Percentiles rank a stretch among this genome's conserved stretches.
Evolutionary conservation across 2,329 filamentous ascomycete genomes (phyloP).

Genomic region (Anisogramma anomala): DNA sequence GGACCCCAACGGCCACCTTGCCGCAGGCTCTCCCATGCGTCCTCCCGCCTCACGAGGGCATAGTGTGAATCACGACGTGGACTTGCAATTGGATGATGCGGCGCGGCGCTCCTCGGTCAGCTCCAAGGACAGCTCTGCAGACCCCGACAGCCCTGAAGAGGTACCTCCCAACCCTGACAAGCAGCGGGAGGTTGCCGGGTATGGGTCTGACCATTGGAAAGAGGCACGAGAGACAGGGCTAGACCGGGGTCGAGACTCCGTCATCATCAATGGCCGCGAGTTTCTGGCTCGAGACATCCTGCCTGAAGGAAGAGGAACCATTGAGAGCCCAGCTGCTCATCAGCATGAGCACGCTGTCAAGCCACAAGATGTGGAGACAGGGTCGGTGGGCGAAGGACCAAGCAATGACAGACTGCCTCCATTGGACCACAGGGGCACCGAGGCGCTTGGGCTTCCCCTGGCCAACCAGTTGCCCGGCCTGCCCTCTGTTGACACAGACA

Average conservation of each 20-base stretch:
- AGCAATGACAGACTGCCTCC: conserved; percentile 28
- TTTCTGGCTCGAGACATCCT: conserved; percentile 55
- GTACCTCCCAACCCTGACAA: conserved; percentile 45
- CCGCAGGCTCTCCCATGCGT: neutral
- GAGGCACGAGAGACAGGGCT: conserved; percentile 48
- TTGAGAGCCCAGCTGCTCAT: conserved; percentile 32
- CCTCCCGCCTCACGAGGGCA: conserved; percentile 28
- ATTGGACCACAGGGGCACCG: conserved; percentile 48
- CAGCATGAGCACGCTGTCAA: conserved; percentile 3
- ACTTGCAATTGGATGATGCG: conserved; percentile 31
- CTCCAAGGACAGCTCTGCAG: conserved; percentile 28
- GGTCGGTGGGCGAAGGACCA: conserved; percentile 37
- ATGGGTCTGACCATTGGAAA: conserved; percentile 66
- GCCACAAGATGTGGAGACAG: conserved; percentile 20
- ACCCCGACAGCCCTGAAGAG: conserved; percentile 39
- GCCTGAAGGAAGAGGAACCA: conserved; percentile 50
- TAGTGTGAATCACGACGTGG: conserved; percentile 69
- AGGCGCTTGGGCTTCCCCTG: conserved; percentile 56
- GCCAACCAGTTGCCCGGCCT: conserved; percentile 60
- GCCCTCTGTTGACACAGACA: conserved; percentile 64
- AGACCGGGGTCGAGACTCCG: conserved; percentile 58
- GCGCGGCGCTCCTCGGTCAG: conserved; percentile 18
- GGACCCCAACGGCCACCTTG: conserved; percentile 4
- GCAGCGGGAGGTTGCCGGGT: conserved; percentile 65
- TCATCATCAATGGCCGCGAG: conserved; percentile 56